A percentile compares a stretch with the other conserved stretches of the same genome.
phyloP scores from a whole-genome alignment of 2,329 filamentous ascomycete species.

The Colletotrichum tofieldiae region DNA sequence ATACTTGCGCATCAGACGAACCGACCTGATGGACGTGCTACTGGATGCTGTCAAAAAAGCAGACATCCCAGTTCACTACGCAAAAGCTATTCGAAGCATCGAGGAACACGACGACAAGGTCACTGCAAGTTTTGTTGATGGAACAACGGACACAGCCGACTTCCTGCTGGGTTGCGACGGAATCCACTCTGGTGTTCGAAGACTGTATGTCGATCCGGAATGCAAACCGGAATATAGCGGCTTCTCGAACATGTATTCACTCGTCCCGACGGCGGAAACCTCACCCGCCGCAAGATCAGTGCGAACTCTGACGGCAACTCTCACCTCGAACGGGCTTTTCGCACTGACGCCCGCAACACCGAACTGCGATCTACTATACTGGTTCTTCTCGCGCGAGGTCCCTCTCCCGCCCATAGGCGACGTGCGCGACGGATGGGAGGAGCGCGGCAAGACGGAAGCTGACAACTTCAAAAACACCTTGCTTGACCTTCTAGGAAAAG shows the following conservation, averaged over 20 bases:
- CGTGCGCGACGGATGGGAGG: constrained; percentile 52
- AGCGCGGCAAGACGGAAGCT: constrained; percentile 49
- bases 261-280: constrained; percentile 45
- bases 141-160: constrained; percentile 55
- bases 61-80: constrained; percentile 23
- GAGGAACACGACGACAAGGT: constrained; percentile 30
- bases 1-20: constrained; percentile 19
- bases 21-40: constrained; percentile 29
- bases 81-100: constrained; percentile 7
- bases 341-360: constrained; percentile 48
- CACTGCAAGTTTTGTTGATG: constrained; percentile 56
- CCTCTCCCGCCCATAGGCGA: constrained; percentile 47
- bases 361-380: constrained; percentile 48
- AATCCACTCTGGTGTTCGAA: constrained; percentile 55
- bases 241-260: constrained; percentile 46
- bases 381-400: constrained; percentile 52
- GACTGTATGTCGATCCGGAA: constrained; percentile 47
- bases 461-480: constrained; percentile 50
- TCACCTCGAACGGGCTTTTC: constrained; percentile 51
- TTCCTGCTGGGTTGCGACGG: constrained; percentile 58
- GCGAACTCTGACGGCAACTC: constrained; percentile 48
- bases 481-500: constrained; percentile 45
- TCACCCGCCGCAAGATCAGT: constrained; percentile 34
- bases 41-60: constrained; percentile 8
- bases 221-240: constrained; percentile 53